Percentiles rank a stretch among this genome's conserved stretches.
Evolutionary conservation across 495 filamentous ascomycete species (phyloP).

Genomic region (Cladorrhinum samala): DNA sequence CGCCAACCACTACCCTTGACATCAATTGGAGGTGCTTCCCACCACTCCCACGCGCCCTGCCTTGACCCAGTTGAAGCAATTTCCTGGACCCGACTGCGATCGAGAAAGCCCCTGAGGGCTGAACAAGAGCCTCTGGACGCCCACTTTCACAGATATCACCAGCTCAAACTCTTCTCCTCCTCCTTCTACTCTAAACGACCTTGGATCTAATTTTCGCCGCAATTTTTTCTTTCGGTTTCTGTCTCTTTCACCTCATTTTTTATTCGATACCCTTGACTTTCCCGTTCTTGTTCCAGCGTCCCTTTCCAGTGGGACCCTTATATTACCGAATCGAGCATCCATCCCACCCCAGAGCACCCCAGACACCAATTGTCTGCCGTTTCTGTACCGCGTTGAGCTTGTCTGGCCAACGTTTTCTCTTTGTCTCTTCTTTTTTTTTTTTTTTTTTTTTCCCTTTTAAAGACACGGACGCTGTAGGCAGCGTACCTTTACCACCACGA

Average conservation of each 20-base stretch:
- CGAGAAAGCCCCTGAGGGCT: constrained; percentile 3
- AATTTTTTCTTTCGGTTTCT: not conserved
- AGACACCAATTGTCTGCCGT: constrained; percentile 5
- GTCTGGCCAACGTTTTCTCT: constrained; percentile 15
- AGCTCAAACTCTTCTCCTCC: constrained; percentile 9
- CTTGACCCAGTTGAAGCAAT: constrained; percentile 18
- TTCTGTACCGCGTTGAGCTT: constrained; percentile 14
- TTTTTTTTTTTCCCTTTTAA: constrained; percentile 1
- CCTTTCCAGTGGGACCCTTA: not conserved
- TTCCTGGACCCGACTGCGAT: constrained; percentile 18
- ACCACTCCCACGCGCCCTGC: constrained; percentile 9
- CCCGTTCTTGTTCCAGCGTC: not conserved
- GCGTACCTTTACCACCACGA: constrained; percentile 5
- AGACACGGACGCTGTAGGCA: constrained; percentile 1
- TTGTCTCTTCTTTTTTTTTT: constrained; percentile 8
- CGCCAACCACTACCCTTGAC: constrained; percentile 16
- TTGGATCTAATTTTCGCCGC: too few relatives aligned
- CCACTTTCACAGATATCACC: constrained; percentile 8
- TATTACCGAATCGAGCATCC: constrained; percentile 9
- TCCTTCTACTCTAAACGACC: constrained; percentile 10
- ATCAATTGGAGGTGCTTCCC: constrained; percentile 16
- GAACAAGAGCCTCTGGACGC: constrained; percentile 21
- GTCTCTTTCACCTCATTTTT: constrained; percentile 7
- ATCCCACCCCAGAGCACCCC: not conserved
- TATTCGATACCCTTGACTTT: constrained; percentile 13